Conservation (phyloP, 2,329 filamentous ascomycete genomes). For the Graphilbum ipis-grandicollis region DNA sequence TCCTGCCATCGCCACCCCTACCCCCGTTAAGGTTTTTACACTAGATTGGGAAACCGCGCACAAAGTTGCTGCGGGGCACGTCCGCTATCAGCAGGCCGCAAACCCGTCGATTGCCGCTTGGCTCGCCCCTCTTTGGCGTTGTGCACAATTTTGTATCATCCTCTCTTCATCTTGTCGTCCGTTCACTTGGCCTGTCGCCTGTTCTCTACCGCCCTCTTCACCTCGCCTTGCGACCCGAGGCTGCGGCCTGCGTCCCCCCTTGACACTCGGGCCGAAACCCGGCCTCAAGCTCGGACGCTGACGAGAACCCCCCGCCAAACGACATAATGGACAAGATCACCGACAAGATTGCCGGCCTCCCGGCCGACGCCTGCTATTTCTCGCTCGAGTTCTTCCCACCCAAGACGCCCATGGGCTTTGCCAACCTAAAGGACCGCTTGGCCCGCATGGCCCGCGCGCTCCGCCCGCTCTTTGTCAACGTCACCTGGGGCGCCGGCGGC, state of each 20-base stretch:
- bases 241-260: no score
- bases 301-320: not conserved
- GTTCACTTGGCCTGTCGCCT: not conserved
- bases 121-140: not conserved
- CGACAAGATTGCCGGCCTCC: constrained; percentile 83
- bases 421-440: constrained; percentile 76
- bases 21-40: not conserved
- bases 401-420: constrained; percentile 73
- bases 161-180: no score
- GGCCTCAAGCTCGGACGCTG: not conserved
- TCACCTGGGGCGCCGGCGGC: constrained; percentile 94
- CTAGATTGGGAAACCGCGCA: not conserved
- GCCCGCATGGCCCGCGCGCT: constrained; percentile 89
- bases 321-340: constrained; percentile 67
- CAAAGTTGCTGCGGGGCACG: not conserved
- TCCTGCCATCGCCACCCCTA: no score
- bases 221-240: no score
- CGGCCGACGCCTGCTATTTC: constrained; percentile 68
- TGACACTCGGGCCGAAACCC: not conserved
- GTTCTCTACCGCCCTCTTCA: not conserved
- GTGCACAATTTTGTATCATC: no score
- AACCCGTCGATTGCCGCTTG: no score
- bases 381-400: constrained; percentile 99
- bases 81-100: not conserved
- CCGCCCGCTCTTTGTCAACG: constrained; percentile 84